Percentiles rank a stretch among this genome's conserved stretches.
phyloP scores from a whole-genome alignment of 2,329 filamentous ascomycete species.

The Penicillium carneum region DNA sequence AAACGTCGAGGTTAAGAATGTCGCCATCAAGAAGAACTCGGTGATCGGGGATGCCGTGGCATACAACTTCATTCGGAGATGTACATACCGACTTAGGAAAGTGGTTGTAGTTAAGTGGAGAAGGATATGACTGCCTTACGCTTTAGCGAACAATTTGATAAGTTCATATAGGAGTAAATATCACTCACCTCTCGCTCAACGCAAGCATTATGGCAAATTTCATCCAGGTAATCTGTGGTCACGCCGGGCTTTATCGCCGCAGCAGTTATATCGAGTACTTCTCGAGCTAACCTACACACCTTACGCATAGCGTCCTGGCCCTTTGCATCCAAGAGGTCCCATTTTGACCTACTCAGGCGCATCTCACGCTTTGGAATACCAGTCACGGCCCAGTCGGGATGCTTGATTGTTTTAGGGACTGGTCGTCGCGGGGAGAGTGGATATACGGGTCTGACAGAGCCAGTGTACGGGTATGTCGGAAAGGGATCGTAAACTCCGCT shows the following conservation, averaged over 20 bases:
- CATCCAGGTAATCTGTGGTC: conserved; percentile 88
- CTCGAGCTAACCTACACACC: conserved; percentile 79
- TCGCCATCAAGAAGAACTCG: conserved; percentile 83
- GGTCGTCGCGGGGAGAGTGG: conserved; percentile 73
- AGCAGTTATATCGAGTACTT: conserved; percentile 87
- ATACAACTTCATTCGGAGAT: conserved; percentile 91
- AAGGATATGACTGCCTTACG: conserved; percentile 79
- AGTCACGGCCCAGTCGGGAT: conserved; percentile 81
- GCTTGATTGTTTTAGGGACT: conserved; percentile 76
- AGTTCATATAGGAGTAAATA: background rate
- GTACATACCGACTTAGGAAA: conserved; percentile 96
- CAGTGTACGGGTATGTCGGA: conserved; percentile 80
- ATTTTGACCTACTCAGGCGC: conserved; percentile 73
- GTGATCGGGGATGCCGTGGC: conserved; percentile 92
- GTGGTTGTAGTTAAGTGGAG: conserved; percentile 86
- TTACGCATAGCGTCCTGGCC: conserved; percentile 86
- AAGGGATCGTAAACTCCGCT: conserved; percentile 86
- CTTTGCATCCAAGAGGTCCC: conserved; percentile 76
- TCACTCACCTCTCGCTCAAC: conserved; percentile 75
- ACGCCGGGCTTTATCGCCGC: conserved; percentile 80
- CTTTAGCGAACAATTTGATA: background rate
- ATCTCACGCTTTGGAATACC: conserved; percentile 70
- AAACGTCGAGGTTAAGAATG: conserved; percentile 92
- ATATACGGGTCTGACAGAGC: conserved; percentile 80
- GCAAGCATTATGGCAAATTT: conserved; percentile 87